Conservation (phyloP, 805 yeast species). For the Candida chauliodis region DNA sequence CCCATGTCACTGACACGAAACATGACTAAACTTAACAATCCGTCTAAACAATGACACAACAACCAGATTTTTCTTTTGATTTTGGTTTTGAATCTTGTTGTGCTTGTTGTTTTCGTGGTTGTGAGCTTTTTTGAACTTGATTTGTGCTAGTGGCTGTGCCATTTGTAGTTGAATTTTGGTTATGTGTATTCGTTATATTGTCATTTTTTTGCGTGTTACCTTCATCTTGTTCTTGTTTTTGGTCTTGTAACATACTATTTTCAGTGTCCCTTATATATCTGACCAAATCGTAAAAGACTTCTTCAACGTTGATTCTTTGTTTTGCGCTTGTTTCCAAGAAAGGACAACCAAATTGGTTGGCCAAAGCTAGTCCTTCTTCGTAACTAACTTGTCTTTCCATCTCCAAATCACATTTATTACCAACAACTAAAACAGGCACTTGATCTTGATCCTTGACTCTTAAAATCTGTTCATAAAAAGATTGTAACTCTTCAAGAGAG, state of each 20-base stretch:
- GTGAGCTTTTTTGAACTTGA: neutral
- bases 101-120: constrained; percentile 1
- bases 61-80: constrained; percentile 31
- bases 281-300: constrained; percentile 69
- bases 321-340: constrained; percentile 94
- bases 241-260: constrained; percentile 1
- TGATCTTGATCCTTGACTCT: constrained; percentile 71
- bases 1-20: no score
- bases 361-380: constrained; percentile 61
- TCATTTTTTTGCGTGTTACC: neutral
- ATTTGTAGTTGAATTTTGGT: constrained; percentile 3
- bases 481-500: constrained; percentile 79
- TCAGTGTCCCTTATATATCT: constrained; percentile 45
- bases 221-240: neutral
- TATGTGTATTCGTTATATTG: neutral
- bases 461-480: constrained; percentile 73
- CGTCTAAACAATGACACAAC: constrained; percentile 31
- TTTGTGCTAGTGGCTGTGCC: neutral
- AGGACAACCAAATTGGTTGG: constrained; percentile 61
- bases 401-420: constrained; percentile 75
- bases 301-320: constrained; percentile 84
- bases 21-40: neutral
- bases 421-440: constrained; percentile 78
- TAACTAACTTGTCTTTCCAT: constrained; percentile 69
- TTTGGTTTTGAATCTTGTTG: constrained; percentile 11